Conservation (phyloP, 2,329 filamentous ascomycete genomes). For the Chaetomium globosum region DNA sequence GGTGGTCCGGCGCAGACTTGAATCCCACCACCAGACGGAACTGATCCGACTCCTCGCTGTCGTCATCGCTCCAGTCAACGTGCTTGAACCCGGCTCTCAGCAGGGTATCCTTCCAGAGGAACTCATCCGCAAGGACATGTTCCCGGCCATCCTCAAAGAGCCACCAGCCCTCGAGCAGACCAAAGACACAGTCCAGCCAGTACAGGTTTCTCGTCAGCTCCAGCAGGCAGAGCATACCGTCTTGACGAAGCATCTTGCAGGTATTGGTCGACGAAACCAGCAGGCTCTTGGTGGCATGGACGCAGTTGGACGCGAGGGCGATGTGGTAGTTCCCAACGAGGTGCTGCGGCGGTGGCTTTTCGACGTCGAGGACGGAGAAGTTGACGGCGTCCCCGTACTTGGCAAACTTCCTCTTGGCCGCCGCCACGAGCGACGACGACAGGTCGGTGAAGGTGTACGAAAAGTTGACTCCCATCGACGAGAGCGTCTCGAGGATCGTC, state of each 20-base stretch:
- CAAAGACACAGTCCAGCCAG: no score
- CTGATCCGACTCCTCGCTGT: slow-evolving; percentile 28
- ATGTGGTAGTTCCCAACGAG: slow-evolving; percentile 37
- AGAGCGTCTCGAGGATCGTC: slow-evolving; percentile 39
- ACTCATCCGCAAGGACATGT: no score
- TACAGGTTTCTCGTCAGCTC: no score
- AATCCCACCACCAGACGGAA: no score
- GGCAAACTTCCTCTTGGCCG: slow-evolving; percentile 2
- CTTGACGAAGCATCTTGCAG: slow-evolving; percentile 6
- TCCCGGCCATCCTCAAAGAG: no score
- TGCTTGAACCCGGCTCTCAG: slow-evolving; percentile 37
- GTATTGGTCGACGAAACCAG: slow-evolving; percentile 34
- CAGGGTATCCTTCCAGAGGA: slow-evolving; percentile 38
- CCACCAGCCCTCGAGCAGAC: no score
- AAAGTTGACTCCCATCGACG: neutral
- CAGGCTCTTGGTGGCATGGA: slow-evolving; percentile 42
- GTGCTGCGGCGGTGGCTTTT: slow-evolving; percentile 29
- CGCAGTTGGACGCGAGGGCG: slow-evolving; percentile 41
- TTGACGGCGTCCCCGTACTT: no score
- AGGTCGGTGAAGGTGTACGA: no score
- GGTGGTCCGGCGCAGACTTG: no score
- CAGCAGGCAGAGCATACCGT: no score
- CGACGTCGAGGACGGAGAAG: neutral
- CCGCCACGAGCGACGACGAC: no score
- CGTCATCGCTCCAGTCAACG: slow-evolving; percentile 41